Base-by-base conservation (phyloP, 2,329 filamentous ascomycete species). In the Xenoacremonium recifei region DNA sequence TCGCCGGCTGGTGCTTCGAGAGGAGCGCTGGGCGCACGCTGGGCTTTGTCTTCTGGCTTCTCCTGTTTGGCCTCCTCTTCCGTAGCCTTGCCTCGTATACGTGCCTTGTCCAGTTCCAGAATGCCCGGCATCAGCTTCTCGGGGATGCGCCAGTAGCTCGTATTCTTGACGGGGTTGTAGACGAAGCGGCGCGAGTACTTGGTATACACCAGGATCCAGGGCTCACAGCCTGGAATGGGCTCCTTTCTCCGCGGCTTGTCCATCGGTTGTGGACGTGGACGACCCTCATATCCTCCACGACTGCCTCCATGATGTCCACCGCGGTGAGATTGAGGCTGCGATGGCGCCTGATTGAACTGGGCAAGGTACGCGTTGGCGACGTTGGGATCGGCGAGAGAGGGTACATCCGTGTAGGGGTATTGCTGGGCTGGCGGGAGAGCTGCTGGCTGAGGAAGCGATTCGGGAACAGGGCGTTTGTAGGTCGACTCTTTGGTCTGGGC, bases 121-220 rank as follows among this genome's bases (percentile, higher is more conserved):
- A 93, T 87, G 12, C 82, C 89, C 46, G 85, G 83, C 76, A 91
- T 84, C 25, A 99, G 75, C 62, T 93, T 85, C 41, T 89, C 81
- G 0, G 93, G 93, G 56, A 96, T 93, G 58, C 89, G 89, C 93
- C 95, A 99, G 65, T 90, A 90, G 65, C 91, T 97, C 53, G 90
- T 78, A 27, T 92, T 87, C 51, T 92, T 96, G 40, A 79, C 77
- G 0, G 84, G 80, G 54, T 99, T 96, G 70, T 95, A 88, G 3
- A 91, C 90, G 60, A 99, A 99, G 39, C 91, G 80, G 43, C 93
- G 77, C 17, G 89, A 88, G 48, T 92, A 82, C 61, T 89, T 96
- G 1, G 93, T 99, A 61, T 86, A 88, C n/a, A 99, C 89, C 4
- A 99, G 72, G 0, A 95, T 68, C 93, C 93, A 99, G 13, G 90